These are phyloP conservation scores for Melaleuca quinquenervia DNA, from an alignment of 345 rosid genomes.

Conservation along the genomic window DNA sequence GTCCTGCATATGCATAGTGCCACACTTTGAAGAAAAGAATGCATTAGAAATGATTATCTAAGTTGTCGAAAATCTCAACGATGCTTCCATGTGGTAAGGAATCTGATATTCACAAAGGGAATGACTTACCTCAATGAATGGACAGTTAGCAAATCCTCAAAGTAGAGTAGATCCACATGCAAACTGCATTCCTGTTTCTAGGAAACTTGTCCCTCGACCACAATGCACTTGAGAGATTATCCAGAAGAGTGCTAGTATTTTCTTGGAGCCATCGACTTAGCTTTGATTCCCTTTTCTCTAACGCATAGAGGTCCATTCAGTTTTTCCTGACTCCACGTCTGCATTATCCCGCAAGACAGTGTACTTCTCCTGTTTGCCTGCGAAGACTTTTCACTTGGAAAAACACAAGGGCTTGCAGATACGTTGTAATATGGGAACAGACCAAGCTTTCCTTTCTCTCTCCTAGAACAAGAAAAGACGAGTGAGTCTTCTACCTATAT, in stretches of 20 bases:
- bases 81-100: neutral
- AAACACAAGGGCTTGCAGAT: too few relatives aligned
- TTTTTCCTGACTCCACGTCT: neutral
- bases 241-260: neutral
- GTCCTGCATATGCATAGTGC: too few relatives aligned
- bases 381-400: too few relatives aligned
- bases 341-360: too few relatives aligned
- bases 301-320: neutral
- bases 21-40: neutral
- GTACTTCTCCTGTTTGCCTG: too few relatives aligned
- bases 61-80: neutral
- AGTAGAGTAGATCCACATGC: neutral
- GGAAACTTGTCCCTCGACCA: neutral
- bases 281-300: neutral
- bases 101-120: neutral
- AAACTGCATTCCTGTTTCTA: neutral
- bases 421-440: too few relatives aligned
- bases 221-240: neutral
- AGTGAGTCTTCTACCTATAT: too few relatives aligned
- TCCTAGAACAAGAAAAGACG: too few relatives aligned
- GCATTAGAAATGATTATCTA: neutral
- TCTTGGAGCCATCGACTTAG: neutral
- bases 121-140: neutral
- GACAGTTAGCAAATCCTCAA: neutral
- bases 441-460: too few relatives aligned